phyloP scores from a whole-genome alignment of 768 basidiomycete genomes.

The Tylopilus subfusipes region DNA sequence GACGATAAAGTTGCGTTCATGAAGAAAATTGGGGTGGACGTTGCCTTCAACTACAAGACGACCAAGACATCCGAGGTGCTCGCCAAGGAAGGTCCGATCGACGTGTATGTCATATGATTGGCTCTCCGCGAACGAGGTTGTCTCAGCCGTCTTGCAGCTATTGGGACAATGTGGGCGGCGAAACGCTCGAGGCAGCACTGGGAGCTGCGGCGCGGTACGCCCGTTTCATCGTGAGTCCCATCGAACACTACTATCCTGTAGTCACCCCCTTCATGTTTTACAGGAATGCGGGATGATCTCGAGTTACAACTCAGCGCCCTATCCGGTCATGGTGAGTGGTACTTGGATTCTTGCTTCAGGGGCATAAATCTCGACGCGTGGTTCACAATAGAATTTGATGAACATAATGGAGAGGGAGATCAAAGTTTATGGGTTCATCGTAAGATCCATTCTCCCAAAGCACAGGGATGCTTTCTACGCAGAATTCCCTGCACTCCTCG shows the following conservation, averaged over 20 bases:
- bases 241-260: not conserved
- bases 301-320: not conserved
- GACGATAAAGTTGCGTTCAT: constrained; percentile 6
- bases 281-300: constrained; percentile 2
- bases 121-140: not conserved
- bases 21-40: constrained; percentile 1
- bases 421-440: not conserved
- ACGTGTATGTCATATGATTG: not conserved
- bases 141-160: not conserved
- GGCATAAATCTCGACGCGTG: not conserved
- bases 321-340: not conserved
- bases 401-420: constrained; percentile 1
- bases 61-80: constrained; percentile 4
- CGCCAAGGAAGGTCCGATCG: constrained; percentile 3
- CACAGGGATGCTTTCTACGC: not conserved
- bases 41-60: constrained; percentile 4
- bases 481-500: not conserved
- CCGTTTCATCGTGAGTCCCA: constrained; percentile 6
- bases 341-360: not conserved
- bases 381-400: not conserved
- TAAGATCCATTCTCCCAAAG: not conserved
- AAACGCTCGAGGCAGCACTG: constrained; percentile 3
- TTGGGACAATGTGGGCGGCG: constrained; percentile 6
- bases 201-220: constrained; percentile 3
- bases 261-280: not conserved